phyloP scores from a whole-genome alignment of 352 stramenopile species.

The Phytophthora agathidicida region DNA sequence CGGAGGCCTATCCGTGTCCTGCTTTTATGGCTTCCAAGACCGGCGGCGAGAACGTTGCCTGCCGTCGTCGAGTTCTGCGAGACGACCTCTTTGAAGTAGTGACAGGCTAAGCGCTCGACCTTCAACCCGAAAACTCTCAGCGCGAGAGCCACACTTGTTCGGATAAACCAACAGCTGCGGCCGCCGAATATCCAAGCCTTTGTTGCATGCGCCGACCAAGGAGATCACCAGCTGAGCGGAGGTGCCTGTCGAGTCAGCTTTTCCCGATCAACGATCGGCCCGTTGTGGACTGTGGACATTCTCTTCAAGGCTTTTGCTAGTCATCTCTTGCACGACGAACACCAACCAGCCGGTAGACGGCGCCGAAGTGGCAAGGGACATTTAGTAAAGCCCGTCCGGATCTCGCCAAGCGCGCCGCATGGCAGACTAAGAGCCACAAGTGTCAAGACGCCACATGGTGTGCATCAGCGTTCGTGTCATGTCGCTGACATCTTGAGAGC shows the following conservation, averaged over 20 bases:
- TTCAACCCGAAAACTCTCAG: constrained; percentile 14
- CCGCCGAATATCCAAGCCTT: constrained; percentile 23
- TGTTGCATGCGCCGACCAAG: constrained; percentile 25
- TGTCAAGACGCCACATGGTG: constrained; percentile 33
- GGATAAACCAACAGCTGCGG: constrained; percentile 29
- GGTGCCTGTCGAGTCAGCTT: constrained; percentile 26
- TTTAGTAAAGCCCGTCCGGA: constrained; percentile 39
- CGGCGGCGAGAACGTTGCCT: constrained; percentile 6
- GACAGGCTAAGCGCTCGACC: constrained; percentile 26
- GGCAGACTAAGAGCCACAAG: constrained; percentile 30
- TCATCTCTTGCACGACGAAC: constrained; percentile 18
- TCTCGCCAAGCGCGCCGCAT: constrained; percentile 21
- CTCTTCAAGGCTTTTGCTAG: constrained; percentile 25
- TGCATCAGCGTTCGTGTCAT: constrained; percentile 32
- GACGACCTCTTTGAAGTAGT: constrained; percentile 14
- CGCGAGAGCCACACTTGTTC: constrained; percentile 23
- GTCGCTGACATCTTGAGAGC: constrained; percentile 38
- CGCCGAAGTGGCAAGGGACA: constrained; percentile 35
- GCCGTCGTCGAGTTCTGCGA: neutral
- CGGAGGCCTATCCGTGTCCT: constrained; percentile 34
- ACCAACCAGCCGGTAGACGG: constrained; percentile 28
- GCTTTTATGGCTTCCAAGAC: constrained; percentile 36
- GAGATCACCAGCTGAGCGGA: constrained; percentile 31
- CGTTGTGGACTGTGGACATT: constrained; percentile 14
- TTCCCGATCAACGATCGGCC: constrained; percentile 2